Conservation (phyloP, 2,329 filamentous ascomycete genomes). For the Cytospora mali region DNA sequence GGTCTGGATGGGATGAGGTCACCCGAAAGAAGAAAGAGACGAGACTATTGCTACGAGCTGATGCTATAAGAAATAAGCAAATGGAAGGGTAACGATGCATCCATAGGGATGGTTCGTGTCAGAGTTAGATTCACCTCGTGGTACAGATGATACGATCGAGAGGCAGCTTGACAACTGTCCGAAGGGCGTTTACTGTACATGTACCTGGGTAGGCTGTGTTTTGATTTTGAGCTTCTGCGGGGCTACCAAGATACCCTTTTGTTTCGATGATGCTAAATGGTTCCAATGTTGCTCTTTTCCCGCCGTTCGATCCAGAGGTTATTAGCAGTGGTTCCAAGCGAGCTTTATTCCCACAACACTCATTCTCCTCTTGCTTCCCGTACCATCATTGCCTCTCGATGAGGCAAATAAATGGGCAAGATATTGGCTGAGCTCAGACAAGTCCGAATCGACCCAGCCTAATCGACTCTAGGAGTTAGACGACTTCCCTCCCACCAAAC, state of each 20-base stretch:
- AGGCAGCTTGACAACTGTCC: not conserved
- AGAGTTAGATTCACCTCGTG: not conserved
- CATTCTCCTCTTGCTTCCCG: no score
- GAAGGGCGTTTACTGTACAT: not conserved
- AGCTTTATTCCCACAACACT: no score
- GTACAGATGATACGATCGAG: not conserved
- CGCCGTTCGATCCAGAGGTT: no score
- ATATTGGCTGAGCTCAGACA: not conserved
- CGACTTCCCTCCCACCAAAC: no score
- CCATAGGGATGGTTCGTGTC: not conserved
- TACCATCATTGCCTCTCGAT: no score
- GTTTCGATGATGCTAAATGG: not conserved
- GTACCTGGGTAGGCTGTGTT: no score
- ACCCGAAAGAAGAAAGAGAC: not conserved
- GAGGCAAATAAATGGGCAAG: no score
- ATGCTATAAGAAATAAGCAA: not conserved
- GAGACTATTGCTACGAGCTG: not conserved
- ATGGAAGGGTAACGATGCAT: not conserved
- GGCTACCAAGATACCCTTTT: not conserved
- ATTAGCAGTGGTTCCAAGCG: no score
- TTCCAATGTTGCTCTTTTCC: not conserved
- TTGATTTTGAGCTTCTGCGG: not conserved
- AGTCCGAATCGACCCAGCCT: not conserved
- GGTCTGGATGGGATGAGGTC: not conserved
- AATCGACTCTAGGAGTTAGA: not conserved